Conservation (phyloP, 2,329 filamentous ascomycete genomes). For the Didymella glomerata region DNA sequence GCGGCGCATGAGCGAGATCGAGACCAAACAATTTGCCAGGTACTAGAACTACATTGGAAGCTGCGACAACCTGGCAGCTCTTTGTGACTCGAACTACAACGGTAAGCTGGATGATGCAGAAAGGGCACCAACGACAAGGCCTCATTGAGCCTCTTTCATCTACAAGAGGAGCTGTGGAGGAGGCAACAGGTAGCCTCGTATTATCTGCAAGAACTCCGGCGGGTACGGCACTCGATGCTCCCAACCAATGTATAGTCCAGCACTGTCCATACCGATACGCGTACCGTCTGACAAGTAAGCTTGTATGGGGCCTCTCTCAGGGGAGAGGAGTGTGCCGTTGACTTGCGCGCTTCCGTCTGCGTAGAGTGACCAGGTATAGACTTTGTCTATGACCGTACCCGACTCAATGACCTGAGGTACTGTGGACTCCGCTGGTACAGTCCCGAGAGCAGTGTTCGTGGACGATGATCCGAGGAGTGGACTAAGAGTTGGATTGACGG, state of each 20-base stretch:
- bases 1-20: background rate
- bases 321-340: background rate
- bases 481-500: too few relatives aligned
- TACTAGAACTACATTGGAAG: background rate
- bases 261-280: background rate
- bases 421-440: background rate
- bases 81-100: background rate
- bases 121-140: background rate
- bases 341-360: background rate
- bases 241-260: background rate
- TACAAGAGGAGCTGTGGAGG: background rate
- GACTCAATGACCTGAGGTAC: background rate
- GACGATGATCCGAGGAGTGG: background rate
- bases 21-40: background rate
- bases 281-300: slow-evolving; percentile 1
- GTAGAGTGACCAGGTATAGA: background rate
- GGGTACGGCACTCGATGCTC: background rate
- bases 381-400: background rate
- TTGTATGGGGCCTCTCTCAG: background rate
- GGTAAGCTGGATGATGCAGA: too few relatives aligned
- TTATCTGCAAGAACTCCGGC: background rate
- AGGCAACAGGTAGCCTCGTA: background rate
- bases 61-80: background rate
- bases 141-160: background rate
- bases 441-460: background rate